phyloP scores from a whole-genome alignment of 805 yeast species.

The Candida succiphila region DNA sequence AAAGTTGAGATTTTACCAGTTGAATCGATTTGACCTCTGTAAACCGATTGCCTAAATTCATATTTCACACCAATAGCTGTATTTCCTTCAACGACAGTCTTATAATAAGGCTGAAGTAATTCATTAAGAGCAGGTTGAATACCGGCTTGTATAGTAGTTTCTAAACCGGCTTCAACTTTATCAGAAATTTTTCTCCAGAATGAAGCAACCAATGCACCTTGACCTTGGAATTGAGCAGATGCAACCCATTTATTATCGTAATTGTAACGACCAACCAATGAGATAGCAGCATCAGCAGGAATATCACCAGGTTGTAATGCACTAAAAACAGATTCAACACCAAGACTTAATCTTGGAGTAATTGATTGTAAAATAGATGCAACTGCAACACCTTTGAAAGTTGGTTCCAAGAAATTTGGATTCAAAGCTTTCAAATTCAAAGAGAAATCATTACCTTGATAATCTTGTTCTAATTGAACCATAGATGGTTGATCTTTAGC shows the following conservation, averaged over 20 bases:
- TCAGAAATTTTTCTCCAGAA: constrained; percentile 93
- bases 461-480: constrained; percentile 95
- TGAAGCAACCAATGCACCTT: constrained; percentile 80
- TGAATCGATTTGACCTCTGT: constrained; percentile 91
- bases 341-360: constrained; percentile 75
- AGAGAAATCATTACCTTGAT: constrained; percentile 81
- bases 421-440: constrained; percentile 85
- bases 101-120: constrained; percentile 69
- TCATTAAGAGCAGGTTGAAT: constrained; percentile 66
- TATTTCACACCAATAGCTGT: constrained; percentile 96
- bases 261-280: constrained; percentile 84
- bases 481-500: constrained; percentile 85
- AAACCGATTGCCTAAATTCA: constrained; percentile 92
- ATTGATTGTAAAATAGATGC: constrained; percentile 86
- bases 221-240: constrained; percentile 86
- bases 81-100: constrained; percentile 80
- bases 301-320: constrained; percentile 47
- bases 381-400: constrained; percentile 84
- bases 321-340: constrained; percentile 88
- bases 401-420: constrained; percentile 69
- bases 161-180: constrained; percentile 91
- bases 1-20: constrained; percentile 84
- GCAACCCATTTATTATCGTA: constrained; percentile 89
- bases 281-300: constrained; percentile 87
- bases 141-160: constrained; percentile 72